phyloP scores from a whole-genome alignment of 768 basidiomycete genomes.

The Kwoniella dejecticola region DNA sequence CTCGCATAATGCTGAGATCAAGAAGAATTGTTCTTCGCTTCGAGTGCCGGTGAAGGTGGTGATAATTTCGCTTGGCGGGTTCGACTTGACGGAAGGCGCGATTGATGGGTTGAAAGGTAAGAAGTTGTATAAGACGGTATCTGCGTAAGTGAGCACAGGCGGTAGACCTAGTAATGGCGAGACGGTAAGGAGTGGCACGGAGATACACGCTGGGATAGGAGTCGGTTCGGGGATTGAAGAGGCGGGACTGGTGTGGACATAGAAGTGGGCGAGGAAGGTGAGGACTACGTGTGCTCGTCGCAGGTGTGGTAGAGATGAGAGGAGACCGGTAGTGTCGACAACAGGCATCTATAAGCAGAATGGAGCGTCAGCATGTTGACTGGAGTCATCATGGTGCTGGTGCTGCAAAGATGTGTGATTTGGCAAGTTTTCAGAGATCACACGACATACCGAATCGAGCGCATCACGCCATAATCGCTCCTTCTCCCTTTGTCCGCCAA shows the following conservation, averaged over 20 bases:
- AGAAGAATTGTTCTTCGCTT: slow-evolving; percentile 85
- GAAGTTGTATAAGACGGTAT: slow-evolving; percentile 84
- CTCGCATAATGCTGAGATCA: slow-evolving; percentile 82
- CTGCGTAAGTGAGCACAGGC: slow-evolving; percentile 85
- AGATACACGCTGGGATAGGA: slow-evolving; percentile 68
- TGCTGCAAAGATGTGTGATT: neutral
- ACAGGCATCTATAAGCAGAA: slow-evolving; percentile 66
- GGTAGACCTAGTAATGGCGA: slow-evolving; percentile 74
- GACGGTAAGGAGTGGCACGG: slow-evolving; percentile 74
- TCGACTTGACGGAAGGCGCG: slow-evolving; percentile 53
- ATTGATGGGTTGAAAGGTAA: slow-evolving; percentile 37
- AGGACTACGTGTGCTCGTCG: slow-evolving; percentile 88
- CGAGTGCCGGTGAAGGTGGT: slow-evolving; percentile 69
- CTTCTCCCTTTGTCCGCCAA: slow-evolving; percentile 56
- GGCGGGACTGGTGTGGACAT: slow-evolving; percentile 64
- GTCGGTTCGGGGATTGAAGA: slow-evolving; percentile 57
- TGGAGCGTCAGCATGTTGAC: neutral
- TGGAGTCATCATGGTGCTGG: too few relatives aligned
- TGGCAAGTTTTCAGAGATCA: neutral
- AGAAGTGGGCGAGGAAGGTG: slow-evolving; percentile 86
- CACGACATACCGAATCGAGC: slow-evolving; percentile 65
- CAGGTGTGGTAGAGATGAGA: slow-evolving; percentile 64
- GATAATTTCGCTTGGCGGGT: slow-evolving; percentile 60
- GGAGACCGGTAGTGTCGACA: slow-evolving; percentile 63
- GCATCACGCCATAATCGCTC: slow-evolving; percentile 66